Evolutionary conservation across 306 rosid species (phyloP), one percentile per base, ranked within the genome.

Genomic region (Biancaea sappan): DNA sequence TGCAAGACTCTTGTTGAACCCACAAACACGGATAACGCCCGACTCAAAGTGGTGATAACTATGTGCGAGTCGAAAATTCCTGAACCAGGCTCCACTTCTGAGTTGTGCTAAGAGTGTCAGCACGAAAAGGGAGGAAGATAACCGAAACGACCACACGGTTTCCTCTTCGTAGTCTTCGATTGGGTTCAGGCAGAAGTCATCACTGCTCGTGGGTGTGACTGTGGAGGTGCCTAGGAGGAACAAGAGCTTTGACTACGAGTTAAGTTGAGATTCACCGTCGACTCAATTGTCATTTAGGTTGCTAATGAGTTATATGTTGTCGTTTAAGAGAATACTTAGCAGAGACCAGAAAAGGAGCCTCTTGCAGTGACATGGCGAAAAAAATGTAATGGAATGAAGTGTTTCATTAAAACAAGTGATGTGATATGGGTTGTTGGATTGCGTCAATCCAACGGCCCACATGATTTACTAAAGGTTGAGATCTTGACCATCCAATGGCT

Each of bases 271-370:
- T 50, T 87, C 92, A 54, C 84, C 88, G 37, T 64, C 87, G 14
- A 50, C 77, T 50, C 87, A 74, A 77, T 52, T 88, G 31, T 69
- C 92, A 61, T 84, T 80, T 47, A 65, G 88, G 18, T 89, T 94
- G 7, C 97, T 97, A 53, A 80, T 89, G 87, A 89, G 91, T 54
- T 86, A 96, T 0, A 87, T 91, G 94, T 6, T 82, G 70, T 94
- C 97, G 65, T 83, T 94, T 8, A 89, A 72, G 79, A 83, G 93
- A 57, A 93, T 93, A 0, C 81, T 93, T 6, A 81, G 94, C 56
- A 81, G 88, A 67, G 94, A 94, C 2, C 75, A 71, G 54, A 79
- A 79, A 57, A 82, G 77, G 0, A 83, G 66, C 25, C 41, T 38
- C 34, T 91, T 90, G 0, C 91, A n/a, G n/a, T n/a, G n/a, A n/a